Evolutionary conservation across 1,139 yeast genomes (phyloP).

Genomic region (Lipomyces yarrowii): DNA sequence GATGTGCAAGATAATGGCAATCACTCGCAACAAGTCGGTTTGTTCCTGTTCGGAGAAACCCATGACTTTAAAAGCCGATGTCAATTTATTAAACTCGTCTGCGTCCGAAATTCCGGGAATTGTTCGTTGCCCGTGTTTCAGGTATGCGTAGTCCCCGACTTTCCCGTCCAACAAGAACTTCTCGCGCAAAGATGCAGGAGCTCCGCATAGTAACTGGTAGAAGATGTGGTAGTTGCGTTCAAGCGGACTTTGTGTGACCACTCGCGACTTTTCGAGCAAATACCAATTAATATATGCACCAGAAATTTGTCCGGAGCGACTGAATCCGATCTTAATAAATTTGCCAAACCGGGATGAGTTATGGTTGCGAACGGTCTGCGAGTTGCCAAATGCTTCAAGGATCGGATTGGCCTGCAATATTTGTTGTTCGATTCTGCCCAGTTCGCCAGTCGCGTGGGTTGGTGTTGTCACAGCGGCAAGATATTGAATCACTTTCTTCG

Average conservation of each 20-base stretch:
- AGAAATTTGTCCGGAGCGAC: slow-evolving; percentile 61
- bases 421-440: slow-evolving; percentile 64
- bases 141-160: slow-evolving; percentile 56
- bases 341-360: slow-evolving; percentile 97
- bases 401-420: slow-evolving; percentile 94
- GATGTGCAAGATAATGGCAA: slow-evolving; percentile 78
- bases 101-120: slow-evolving; percentile 77
- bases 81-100: slow-evolving; percentile 60
- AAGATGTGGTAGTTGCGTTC: slow-evolving; percentile 94
- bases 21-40: slow-evolving; percentile 60
- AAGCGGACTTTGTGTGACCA: slow-evolving; percentile 69
- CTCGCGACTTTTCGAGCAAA: slow-evolving; percentile 89
- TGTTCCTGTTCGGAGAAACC: slow-evolving; percentile 65
- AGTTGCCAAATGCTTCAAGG: slow-evolving; percentile 94
- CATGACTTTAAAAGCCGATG: slow-evolving; percentile 71
- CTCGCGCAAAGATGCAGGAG: slow-evolving; percentile 53
- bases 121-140: slow-evolving; percentile 56
- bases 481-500: slow-evolving; percentile 93
- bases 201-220: slow-evolving; percentile 80
- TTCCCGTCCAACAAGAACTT: slow-evolving; percentile 52
- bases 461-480: slow-evolving; percentile 71
- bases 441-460: slow-evolving; percentile 30
- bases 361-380: slow-evolving; percentile 91
- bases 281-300: slow-evolving; percentile 97
- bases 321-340: slow-evolving; percentile 84